phyloP scores from a whole-genome alignment of 164 flowering plant species.

The Chimonanthus praecox region DNA sequence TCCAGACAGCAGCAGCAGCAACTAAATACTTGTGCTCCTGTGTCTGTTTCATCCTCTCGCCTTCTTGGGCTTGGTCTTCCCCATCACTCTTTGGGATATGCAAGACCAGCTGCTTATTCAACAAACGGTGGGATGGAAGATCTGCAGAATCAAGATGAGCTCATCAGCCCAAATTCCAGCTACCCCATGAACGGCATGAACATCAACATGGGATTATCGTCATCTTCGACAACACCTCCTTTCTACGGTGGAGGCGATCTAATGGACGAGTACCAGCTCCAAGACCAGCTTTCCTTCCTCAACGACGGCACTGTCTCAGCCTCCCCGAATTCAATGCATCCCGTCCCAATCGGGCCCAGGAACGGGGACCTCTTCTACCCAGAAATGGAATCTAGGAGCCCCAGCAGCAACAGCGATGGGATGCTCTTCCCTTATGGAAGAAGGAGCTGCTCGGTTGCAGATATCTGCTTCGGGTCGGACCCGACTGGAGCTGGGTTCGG shows the following conservation, averaged over 20 bases:
- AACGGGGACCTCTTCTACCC: constrained; percentile 32
- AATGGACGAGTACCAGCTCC: constrained; percentile 42
- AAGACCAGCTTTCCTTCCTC: constrained; percentile 55
- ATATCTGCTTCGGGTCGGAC: constrained; percentile 33
- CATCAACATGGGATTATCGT: neutral
- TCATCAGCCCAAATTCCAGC: constrained; percentile 35
- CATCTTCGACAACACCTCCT: constrained; percentile 13
- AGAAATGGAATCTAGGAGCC: constrained; percentile 30
- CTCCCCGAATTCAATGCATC: neutral
- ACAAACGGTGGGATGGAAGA: constrained; percentile 9
- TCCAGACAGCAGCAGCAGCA: constrained; percentile 20
- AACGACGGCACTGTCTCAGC: constrained; percentile 20
- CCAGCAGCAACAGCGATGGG: constrained; percentile 31
- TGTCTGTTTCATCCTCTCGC: constrained; percentile 16
- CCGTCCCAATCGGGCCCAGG: constrained; percentile 12
- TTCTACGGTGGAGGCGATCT: constrained; percentile 18
- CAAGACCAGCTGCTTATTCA: constrained; percentile 8
- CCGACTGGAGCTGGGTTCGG: constrained; percentile 44
- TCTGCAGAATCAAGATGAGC: constrained; percentile 29
- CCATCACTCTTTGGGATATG: constrained; percentile 30
- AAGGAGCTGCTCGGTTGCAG: constrained; percentile 65
- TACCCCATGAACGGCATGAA: constrained; percentile 34
- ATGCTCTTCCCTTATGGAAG: constrained; percentile 31
- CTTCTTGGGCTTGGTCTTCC: constrained; percentile 30
- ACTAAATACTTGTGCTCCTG: constrained; percentile 12